Percentiles rank a stretch among this genome's conserved stretches.
Conservation (phyloP, 2,329 filamentous ascomycete species). For the Berkeleyomyces basicola region DNA sequence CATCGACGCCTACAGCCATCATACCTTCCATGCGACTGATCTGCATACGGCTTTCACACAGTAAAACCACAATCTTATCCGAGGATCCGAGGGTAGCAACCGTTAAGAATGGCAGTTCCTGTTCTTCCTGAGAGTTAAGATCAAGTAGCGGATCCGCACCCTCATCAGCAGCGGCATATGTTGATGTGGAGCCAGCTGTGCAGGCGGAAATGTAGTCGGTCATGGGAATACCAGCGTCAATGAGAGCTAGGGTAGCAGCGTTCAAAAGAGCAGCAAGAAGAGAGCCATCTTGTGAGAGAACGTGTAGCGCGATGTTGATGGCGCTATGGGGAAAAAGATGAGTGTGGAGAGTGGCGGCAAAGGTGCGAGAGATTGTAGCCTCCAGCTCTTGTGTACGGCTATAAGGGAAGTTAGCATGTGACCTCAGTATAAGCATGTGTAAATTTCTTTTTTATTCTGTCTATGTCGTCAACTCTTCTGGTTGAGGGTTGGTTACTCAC, state of each 20-base stretch:
- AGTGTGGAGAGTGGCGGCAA: slow-evolving; percentile 63
- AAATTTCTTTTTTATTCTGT: background rate
- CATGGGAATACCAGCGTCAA: slow-evolving; percentile 94
- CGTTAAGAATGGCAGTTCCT: slow-evolving; percentile 77
- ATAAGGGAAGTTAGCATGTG: background rate
- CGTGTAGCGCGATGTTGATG: slow-evolving; percentile 68
- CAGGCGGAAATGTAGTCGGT: slow-evolving; percentile 77
- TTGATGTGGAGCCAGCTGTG: slow-evolving; percentile 65
- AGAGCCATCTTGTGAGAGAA: slow-evolving; percentile 79
- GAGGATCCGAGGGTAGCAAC: slow-evolving; percentile 61
- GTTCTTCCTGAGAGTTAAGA: slow-evolving; percentile 63
- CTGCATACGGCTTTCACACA: slow-evolving; percentile 82
- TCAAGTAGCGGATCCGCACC: slow-evolving; percentile 62
- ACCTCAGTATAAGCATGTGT: background rate
- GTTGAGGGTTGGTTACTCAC: slow-evolving; percentile 29
- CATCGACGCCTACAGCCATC: slow-evolving; percentile 82
- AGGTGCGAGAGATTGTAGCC: slow-evolving; percentile 60
- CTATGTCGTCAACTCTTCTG: background rate
- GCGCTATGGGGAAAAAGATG: slow-evolving; percentile 79
- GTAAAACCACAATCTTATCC: slow-evolving; percentile 60
- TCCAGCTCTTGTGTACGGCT: slow-evolving; percentile 71
- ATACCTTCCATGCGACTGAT: slow-evolving; percentile 71
- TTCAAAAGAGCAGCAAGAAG: slow-evolving; percentile 83
- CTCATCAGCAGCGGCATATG: slow-evolving; percentile 48
- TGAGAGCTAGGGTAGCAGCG: slow-evolving; percentile 74